Percentiles rank a stretch among this genome's conserved stretches.
Evolutionary conservation across 306 rosid genomes (phyloP).

Genomic region (Styphnolobium japonicum): DNA sequence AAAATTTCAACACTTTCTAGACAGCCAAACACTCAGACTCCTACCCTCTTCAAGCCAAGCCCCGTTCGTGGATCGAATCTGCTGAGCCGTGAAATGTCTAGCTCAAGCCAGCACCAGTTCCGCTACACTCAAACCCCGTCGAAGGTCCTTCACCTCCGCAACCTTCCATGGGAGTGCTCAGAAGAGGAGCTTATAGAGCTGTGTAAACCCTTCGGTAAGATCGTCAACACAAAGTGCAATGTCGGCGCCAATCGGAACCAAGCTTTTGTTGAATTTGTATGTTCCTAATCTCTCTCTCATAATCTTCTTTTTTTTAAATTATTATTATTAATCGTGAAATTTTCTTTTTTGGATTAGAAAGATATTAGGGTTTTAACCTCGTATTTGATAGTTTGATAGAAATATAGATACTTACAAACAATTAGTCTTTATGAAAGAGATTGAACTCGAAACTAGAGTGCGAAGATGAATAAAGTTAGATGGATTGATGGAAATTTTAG

Average conservation of each 20-base stretch:
- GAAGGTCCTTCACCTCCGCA: slow-evolving; percentile 89
- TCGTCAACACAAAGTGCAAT: slow-evolving; percentile 93
- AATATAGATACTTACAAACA: neutral
- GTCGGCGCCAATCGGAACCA: slow-evolving; percentile 96
- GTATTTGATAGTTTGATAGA: neutral
- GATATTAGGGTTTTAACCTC: slow-evolving; percentile 6
- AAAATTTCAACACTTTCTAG: slow-evolving; percentile 33
- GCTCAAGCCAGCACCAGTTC: slow-evolving; percentile 73
- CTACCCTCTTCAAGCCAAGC: neutral
- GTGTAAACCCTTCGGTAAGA: slow-evolving; percentile 86
- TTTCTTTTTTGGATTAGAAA: neutral
- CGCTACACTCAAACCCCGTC: slow-evolving; percentile 94
- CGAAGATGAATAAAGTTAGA: neutral
- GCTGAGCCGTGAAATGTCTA: no score
- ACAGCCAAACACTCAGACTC: slow-evolving; percentile 27
- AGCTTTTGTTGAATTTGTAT: slow-evolving; percentile 88
- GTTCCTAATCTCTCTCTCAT: slow-evolving; percentile 3
- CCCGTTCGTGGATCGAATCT: no score
- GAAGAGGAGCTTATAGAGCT: slow-evolving; percentile 86
- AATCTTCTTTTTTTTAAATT: neutral
- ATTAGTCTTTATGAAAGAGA: neutral
- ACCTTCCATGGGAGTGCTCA: slow-evolving; percentile 89
- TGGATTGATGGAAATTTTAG: neutral
- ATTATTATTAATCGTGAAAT: neutral
- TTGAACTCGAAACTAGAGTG: neutral